Evolutionary conservation across 345 rosid species (phyloP).

Genomic region (Abelmoschus esculentus): DNA sequence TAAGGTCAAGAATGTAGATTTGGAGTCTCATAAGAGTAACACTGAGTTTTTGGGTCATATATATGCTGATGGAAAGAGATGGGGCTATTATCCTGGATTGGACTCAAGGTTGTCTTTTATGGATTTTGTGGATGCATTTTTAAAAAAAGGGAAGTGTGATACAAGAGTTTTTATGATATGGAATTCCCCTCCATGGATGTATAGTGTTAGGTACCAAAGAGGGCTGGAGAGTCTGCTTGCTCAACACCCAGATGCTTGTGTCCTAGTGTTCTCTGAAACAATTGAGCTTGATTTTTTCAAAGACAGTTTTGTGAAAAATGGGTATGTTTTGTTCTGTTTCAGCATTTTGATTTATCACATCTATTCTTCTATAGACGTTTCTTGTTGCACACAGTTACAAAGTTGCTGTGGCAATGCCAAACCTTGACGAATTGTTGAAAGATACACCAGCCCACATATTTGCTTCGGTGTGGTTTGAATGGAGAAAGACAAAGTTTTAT

Average conservation of each 20-base stretch:
- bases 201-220: too few relatives aligned
- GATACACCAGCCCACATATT: neutral
- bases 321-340: constrained; percentile 35
- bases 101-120: too few relatives aligned
- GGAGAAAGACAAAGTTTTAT: constrained; percentile 72
- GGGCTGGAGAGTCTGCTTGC: constrained; percentile 65
- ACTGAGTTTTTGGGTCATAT: too few relatives aligned
- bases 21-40: too few relatives aligned
- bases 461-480: constrained; percentile 17
- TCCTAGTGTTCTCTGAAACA: constrained; percentile 75
- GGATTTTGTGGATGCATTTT: too few relatives aligned
- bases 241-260: constrained; percentile 71
- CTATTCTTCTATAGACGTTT: constrained; percentile 12
- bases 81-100: too few relatives aligned
- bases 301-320: constrained; percentile 74
- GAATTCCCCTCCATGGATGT: too few relatives aligned
- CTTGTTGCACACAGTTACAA: neutral
- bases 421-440: constrained; percentile 9
- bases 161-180: too few relatives aligned
- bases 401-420: constrained; percentile 12
- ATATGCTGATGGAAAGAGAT: too few relatives aligned
- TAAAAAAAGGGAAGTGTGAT: too few relatives aligned
- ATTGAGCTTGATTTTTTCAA: constrained; percentile 87
- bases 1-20: too few relatives aligned
- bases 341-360: constrained; percentile 8